These are phyloP conservation scores for Nicotiana tabacum DNA, from an alignment of 257 asterid species.

Conservation along the genomic window DNA sequence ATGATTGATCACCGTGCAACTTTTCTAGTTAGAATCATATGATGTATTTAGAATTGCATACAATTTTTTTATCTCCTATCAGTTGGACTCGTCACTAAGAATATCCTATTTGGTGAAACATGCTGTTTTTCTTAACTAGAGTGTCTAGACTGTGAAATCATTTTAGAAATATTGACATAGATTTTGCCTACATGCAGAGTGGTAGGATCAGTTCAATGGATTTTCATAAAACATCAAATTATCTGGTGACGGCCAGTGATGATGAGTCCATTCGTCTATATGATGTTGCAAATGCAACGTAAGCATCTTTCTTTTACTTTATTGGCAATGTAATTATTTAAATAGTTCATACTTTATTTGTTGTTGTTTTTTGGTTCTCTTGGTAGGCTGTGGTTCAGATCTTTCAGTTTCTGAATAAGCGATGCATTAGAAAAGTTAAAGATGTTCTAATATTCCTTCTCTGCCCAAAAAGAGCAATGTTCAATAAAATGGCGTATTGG, in stretches of 20 bases:
- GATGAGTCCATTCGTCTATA: slow-evolving; percentile 94
- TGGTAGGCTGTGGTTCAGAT: not conserved
- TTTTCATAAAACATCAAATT: slow-evolving; percentile 76
- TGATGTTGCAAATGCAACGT: slow-evolving; percentile 86
- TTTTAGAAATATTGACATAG: slow-evolving; percentile 14
- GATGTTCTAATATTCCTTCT: not conserved
- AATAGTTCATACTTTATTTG: not conserved
- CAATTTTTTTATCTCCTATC: not conserved
- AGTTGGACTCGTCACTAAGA: not conserved
- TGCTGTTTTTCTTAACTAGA: not conserved
- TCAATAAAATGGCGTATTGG: not conserved
- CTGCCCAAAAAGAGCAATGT: not conserved
- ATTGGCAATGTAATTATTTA: not conserved
- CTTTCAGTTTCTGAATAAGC: not conserved
- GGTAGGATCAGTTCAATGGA: slow-evolving; percentile 98
- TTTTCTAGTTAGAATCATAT: not conserved
- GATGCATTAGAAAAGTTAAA: not conserved
- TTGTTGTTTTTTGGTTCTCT: not conserved
- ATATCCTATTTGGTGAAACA: not conserved
- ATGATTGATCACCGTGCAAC: not conserved
- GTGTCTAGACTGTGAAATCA: slow-evolving; percentile 3
- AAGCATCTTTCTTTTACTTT: slow-evolving; percentile 27
- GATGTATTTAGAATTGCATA: not conserved
- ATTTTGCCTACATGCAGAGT: slow-evolving; percentile 48
- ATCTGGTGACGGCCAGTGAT: slow-evolving; percentile 92